Base-by-base conservation (phyloP, 257 asterid genomes). In the Solanum verrucosum region DNA sequence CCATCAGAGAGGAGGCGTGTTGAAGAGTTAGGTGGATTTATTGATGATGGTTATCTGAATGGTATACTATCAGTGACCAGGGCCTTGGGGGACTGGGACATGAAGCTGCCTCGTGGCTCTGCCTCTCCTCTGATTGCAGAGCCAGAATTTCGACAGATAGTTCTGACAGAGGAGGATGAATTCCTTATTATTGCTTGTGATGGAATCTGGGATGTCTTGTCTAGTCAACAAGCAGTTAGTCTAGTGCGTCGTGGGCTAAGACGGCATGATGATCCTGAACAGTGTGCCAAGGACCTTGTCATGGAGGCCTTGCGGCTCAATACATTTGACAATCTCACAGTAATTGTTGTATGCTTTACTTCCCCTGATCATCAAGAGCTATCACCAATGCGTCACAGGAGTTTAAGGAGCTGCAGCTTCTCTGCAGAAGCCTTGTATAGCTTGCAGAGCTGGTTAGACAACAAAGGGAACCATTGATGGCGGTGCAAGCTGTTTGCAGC, bases 61-160 rank as follows among this genome's bases (percentile, higher is more conserved):
- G 96, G 98, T 2, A 95, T 92, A 23, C 93, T 96, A 25, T 95
- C 98, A 1, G 94, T 96, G 31, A 92, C 98, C 12, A 91, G 85
- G 65, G 15, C 98, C 21, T 89, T 94, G 9, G 98, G 98, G 16
- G 98, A 96, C 90, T 96, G 98, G 98, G 98, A 96, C 93, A 91
- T 96, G 98, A 96, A 96, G 94, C 89, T 94, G 15, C 49, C 46
- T 42, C 46, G 46, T 42, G 46, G 46, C 46, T 42, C 46, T 42
- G 88, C 94, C 56, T 93, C 96, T 9, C 98, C 98, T 67, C 98
- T 96, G 63, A 96, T 90, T 5, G 97, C 98, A 70, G 98, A 95
- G 88, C 98, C 98, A 7, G 98, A 96, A 70, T 89, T 96, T 35
- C 90, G 88, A n/a, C 96, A 92, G 68, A 90, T 92, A 13, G 77